These are phyloP conservation scores for Alternaria incomplexa DNA, from an alignment of 2,329 filamentous ascomycete genomes.

Conservation along the genomic window DNA sequence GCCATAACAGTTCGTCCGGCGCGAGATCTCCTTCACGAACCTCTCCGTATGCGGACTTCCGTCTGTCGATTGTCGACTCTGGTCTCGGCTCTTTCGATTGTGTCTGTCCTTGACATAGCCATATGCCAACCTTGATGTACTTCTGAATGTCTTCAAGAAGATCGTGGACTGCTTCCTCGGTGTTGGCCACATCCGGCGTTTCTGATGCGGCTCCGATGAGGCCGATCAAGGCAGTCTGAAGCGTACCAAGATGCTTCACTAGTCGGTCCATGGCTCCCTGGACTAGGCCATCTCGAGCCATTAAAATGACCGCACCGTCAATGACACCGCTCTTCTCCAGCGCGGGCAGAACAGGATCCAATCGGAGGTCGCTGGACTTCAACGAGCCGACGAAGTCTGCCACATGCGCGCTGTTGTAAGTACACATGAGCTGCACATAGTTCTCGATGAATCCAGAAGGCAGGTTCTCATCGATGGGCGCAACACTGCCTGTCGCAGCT, in stretches of 20 bases:
- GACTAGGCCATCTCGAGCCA: conserved; percentile 86
- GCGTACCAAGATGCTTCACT: conserved; percentile 76
- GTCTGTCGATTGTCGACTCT: conserved; percentile 48
- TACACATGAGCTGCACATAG: conserved; percentile 92
- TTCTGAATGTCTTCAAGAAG: conserved; percentile 82
- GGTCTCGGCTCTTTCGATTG: conserved; percentile 58
- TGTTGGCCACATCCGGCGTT: conserved; percentile 61
- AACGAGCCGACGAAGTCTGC: conserved; percentile 81
- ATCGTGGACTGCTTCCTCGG: conserved; percentile 72
- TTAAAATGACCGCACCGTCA: conserved; percentile 88
- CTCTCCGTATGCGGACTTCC: conserved; percentile 42
- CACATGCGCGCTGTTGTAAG: conserved; percentile 80
- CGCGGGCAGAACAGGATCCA: conserved; percentile 81
- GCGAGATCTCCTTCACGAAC: conserved; percentile 65
- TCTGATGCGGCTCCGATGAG: conserved; percentile 69
- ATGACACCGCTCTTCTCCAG: conserved; percentile 91
- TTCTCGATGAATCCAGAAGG: conserved; percentile 72
- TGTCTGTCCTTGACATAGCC: conserved; percentile 89
- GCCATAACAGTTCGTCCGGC: conserved; percentile 68
- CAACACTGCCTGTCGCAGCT: conserved; percentile 1
- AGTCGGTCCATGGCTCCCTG: conserved; percentile 84
- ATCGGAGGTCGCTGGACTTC: conserved; percentile 76
- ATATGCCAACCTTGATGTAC: conserved; percentile 90
- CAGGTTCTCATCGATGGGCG: conserved; percentile 29
- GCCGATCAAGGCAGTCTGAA: conserved; percentile 79